Base-by-base conservation (phyloP, 2,329 filamentous ascomycete species). In the Venturia carpophila region DNA sequence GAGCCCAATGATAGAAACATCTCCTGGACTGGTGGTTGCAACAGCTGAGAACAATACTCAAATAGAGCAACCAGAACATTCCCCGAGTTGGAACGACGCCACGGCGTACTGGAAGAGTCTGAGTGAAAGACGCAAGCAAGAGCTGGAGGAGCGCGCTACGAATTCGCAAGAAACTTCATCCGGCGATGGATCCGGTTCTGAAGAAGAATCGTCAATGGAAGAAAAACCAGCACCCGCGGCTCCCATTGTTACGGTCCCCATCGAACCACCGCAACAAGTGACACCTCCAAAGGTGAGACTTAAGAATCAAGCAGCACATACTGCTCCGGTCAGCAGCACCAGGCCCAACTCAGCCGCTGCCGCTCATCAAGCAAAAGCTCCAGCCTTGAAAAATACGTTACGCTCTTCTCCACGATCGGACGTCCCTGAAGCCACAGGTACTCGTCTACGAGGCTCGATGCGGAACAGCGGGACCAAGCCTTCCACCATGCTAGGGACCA, bases 71-170 rank as follows among this genome's bases (percentile, higher is more conserved):
- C 63, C 41, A 27, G 43, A 62, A 65, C 66, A 66, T 37, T 64
- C 47, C 1, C 66, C 60, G 21, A 62, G n/a, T 34, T 91, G 88
- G 89, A 84, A 86, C 67, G 80, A 83, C 64, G 83, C 87, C 19
- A 89, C 88, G 70, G 78, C 83, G 0, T 90, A 88, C 70, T 91
- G 88, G 89, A 85, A 82, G 67, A 83, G 84, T 63, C 74, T 91
- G 7, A 86, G 82, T 9, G 78, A 80, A 1, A 83, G 88, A 41
- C 84, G 87, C 82, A 76, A 11, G 75, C 78, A 7, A 81, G 83
- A 41, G 77, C 75, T 1, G 79, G 82, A 63, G 71, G 73, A 15
- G 78, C 80, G 45, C 77, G 60, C 58, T 27, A 17, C 49, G 27
- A 45, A 41, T 24, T 19, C 9, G 24, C 39, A 62, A 21, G 37